Base-by-base conservation (phyloP, 1,139 yeast genomes). In the Yamadazyma dendronema region DNA sequence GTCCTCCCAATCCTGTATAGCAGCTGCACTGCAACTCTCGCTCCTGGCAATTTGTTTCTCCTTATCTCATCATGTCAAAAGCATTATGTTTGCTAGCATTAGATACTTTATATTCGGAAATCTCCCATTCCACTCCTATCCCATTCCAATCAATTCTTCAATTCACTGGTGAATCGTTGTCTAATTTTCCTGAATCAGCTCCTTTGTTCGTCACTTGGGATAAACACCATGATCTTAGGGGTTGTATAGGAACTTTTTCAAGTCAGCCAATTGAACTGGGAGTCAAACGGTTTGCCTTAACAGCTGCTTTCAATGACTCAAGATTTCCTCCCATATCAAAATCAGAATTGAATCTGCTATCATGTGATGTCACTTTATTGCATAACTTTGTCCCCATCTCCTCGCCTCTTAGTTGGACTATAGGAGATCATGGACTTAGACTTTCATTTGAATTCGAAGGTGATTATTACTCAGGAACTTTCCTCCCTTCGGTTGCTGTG, bases 191-290 rank as follows among this genome's bases (percentile, higher is more conserved):
- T 0, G 12, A 40, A 3, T 42, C 50, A n/a, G 71, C 75, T 2
- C 76, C 77, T 1, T 60, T 92, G 26, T 92, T 92, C 61, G 83
- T 92, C 24, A 90, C 97, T 0, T 92, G 96, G 96, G 80, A 83
- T 54, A 76, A 73, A 33, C 50, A 63, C 33, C 59, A 70, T 38
- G 63, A 67, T 13, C 65, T 92, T 34, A 69, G 97, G 36, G 98
- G 98, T 0, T 92, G 98, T 54, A 92, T 92, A 39, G 98, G 98
- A 1, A 90, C 96, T 0, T 90, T 92, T 55, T 36, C 35, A 22
- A 59, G 62, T 27, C 52, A 61, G 12, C 56, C 58, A 3, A 52
- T 86, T 8, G 80, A 72, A 19, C 40, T 54, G 1, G 96, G 95
- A 0, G 73, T 89, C 2, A 56, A 62, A 17, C 67, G 72, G 33